Evolutionary conservation across 768 basidiomycete genomes (phyloP).

Genomic region (Amanita pallidorosea): DNA sequence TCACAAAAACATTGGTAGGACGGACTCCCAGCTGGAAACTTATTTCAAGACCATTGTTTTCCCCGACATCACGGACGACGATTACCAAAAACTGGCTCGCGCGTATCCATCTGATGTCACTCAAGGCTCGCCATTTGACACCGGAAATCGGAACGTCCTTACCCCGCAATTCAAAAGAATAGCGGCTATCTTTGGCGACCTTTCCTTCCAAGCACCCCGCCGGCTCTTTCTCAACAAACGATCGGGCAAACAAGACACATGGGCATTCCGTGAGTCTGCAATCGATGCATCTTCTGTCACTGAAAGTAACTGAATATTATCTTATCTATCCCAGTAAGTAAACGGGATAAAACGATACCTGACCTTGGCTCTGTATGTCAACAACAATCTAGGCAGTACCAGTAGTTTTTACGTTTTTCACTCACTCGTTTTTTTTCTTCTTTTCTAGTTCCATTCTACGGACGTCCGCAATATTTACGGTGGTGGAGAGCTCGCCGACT

Average conservation of each 20-base stretch:
- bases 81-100: slow-evolving; percentile 18
- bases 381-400: background rate
- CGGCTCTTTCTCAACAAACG: slow-evolving; percentile 31
- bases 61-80: slow-evolving; percentile 15
- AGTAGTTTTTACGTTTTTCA: slow-evolving; percentile 9
- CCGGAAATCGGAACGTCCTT: slow-evolving; percentile 29
- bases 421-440: too few species aligned
- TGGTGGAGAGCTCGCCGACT: slow-evolving; percentile 26
- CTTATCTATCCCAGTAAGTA: slow-evolving; percentile 11
- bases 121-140: slow-evolving; percentile 44
- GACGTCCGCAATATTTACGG: slow-evolving; percentile 27
- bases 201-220: slow-evolving; percentile 37
- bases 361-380: slow-evolving; percentile 11
- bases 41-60: slow-evolving; percentile 19
- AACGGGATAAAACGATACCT: slow-evolving; percentile 11
- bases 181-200: slow-evolving; percentile 38
- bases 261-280: slow-evolving; percentile 26
- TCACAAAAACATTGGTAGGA: slow-evolving; percentile 3
- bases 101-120: slow-evolving; percentile 28
- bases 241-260: slow-evolving; percentile 25
- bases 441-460: slow-evolving; percentile 23
- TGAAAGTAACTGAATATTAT: background rate
- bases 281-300: too few species aligned
- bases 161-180: slow-evolving; percentile 41
- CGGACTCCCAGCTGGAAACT: slow-evolving; percentile 14